phyloP scores from a whole-genome alignment of 176 grass and related monocot genomes.

The Oryza glumipatula region DNA sequence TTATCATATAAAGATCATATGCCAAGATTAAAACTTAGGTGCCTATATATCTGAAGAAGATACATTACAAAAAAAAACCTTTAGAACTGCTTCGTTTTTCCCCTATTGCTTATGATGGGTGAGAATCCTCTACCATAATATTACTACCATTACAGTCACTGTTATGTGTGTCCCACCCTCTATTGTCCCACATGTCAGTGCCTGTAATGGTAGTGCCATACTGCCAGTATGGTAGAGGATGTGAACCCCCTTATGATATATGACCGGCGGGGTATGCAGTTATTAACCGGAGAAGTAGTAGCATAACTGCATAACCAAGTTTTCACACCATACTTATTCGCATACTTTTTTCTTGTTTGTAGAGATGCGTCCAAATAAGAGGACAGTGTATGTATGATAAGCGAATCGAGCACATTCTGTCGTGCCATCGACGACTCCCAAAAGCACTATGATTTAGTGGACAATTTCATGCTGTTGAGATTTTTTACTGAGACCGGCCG shows the following conservation, averaged over 20 bases:
- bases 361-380: slow-evolving; percentile 8
- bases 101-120: no score
- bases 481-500: not conserved
- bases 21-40: not conserved
- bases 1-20: not conserved
- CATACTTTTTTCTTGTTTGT: not conserved
- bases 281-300: not conserved
- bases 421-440: not conserved
- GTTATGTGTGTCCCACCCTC: no score
- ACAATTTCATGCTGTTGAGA: not conserved
- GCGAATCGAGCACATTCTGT: not conserved
- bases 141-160: no score
- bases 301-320: no score
- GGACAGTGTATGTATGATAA: not conserved
- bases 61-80: not conserved
- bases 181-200: no score
- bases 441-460: not conserved
- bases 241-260: not conserved
- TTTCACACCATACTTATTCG: not conserved
- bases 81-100: not conserved
- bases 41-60: not conserved
- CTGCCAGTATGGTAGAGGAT: no score
- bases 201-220: no score
- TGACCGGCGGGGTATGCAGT: not conserved
- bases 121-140: no score